Percentiles rank a stretch among this genome's conserved stretches.
These are phyloP conservation scores for Aspergillus sp. DNA, from an alignment of 2,329 filamentous ascomycete genomes.

Conservation along the genomic window DNA sequence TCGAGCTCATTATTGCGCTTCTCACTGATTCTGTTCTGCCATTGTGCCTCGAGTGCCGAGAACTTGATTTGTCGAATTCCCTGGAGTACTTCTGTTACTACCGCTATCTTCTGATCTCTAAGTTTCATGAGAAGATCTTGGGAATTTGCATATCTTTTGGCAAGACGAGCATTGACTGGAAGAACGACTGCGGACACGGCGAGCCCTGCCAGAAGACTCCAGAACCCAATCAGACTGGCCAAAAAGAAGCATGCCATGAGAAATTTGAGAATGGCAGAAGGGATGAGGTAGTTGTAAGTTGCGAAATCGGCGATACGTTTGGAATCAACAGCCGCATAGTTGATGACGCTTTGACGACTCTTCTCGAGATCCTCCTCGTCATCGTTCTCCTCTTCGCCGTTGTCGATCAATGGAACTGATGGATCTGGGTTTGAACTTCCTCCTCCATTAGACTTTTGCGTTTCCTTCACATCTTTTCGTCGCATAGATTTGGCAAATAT, in stretches of 20 bases:
- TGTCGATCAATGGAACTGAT: slow-evolving; percentile 15
- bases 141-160: slow-evolving; percentile 58
- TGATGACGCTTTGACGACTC: slow-evolving; percentile 67
- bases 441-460: slow-evolving; percentile 32
- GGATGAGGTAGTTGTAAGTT: slow-evolving; percentile 61
- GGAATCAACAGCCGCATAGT: slow-evolving; percentile 70
- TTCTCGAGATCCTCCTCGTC: slow-evolving; percentile 46
- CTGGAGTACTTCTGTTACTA: slow-evolving; percentile 69
- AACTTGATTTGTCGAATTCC: slow-evolving; percentile 82
- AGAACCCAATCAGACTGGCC: slow-evolving; percentile 64
- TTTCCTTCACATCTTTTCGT: slow-evolving; percentile 61
- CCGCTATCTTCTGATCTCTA: slow-evolving; percentile 66
- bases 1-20: slow-evolving; percentile 62
- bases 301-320: slow-evolving; percentile 65
- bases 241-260: slow-evolving; percentile 62
- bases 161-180: slow-evolving; percentile 63
- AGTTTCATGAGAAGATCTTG: slow-evolving; percentile 70
- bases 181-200: slow-evolving; percentile 58
- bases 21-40: slow-evolving; percentile 64
- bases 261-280: slow-evolving; percentile 59
- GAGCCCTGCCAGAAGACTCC: slow-evolving; percentile 61
- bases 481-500: slow-evolving; percentile 74
- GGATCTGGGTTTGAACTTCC: slow-evolving; percentile 14
- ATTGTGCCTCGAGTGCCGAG: slow-evolving; percentile 67
- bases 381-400: slow-evolving; percentile 40